Conservation (phyloP, 805 yeast genomes). For the Debaryomyces hansenii region DNA sequence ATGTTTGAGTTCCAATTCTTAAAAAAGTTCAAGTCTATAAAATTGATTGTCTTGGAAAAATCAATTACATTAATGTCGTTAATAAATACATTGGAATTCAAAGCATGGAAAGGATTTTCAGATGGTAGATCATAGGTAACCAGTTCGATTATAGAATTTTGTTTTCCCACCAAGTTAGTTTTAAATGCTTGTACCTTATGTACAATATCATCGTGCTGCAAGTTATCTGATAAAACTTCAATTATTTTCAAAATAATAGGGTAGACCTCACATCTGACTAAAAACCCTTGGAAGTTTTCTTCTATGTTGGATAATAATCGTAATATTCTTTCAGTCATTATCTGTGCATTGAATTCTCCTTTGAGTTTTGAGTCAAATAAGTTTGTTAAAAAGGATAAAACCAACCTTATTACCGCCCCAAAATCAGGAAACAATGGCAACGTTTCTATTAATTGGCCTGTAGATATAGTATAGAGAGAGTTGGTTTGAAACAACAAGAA, state of each 20-base stretch:
- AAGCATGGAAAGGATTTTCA: constrained; percentile 26
- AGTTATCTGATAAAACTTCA: constrained; percentile 30
- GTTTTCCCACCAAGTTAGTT: constrained; percentile 50
- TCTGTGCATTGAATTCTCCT: constrained; percentile 15
- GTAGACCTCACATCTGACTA: constrained; percentile 62
- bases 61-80: constrained; percentile 47
- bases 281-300: constrained; percentile 64
- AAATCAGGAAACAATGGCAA: constrained; percentile 39
- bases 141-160: constrained; percentile 35
- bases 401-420: constrained; percentile 24
- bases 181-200: constrained; percentile 52
- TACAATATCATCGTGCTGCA: constrained; percentile 4
- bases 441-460: constrained; percentile 21
- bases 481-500: constrained; percentile 45
- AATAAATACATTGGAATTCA: constrained; percentile 51
- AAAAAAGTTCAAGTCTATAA: constrained; percentile 66
- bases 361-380: constrained; percentile 10
- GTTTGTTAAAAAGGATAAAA: constrained; percentile 9
- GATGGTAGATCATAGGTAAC: constrained; percentile 16
- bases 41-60: constrained; percentile 64
- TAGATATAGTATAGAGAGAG: constrained; percentile 10
- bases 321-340: constrained; percentile 52
- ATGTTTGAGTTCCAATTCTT: constrained; percentile 73
- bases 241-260: constrained; percentile 58
- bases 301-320: constrained; percentile 56